Evolutionary conservation across 495 filamentous ascomycete species (phyloP).

Genomic region (Hypoxylon cercidicola): DNA sequence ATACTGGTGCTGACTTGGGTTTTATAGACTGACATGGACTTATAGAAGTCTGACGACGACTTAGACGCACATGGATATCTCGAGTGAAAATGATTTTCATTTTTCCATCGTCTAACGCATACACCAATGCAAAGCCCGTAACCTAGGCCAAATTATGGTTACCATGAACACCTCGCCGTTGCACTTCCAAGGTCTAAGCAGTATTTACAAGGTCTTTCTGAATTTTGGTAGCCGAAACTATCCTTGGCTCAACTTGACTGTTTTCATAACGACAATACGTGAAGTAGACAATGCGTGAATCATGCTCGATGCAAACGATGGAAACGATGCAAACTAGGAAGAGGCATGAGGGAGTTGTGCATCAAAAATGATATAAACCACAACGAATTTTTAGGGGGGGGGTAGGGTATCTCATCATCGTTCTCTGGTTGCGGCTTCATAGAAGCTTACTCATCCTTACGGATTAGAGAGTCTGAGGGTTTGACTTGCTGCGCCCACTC

Average conservation of each 20-base stretch:
- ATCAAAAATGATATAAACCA: constrained; percentile 22
- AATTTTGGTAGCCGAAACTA: constrained; percentile 22
- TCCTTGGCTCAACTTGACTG: constrained; percentile 17
- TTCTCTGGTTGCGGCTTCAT: constrained; percentile 8
- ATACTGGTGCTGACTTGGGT: too few species aligned
- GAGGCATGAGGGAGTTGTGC: constrained; percentile 8
- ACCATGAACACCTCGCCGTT: constrained; percentile 26
- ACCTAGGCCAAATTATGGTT: constrained; percentile 20
- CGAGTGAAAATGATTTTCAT: constrained; percentile 13
- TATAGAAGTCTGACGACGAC: too few species aligned
- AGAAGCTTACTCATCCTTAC: constrained; percentile 38
- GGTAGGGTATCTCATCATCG: constrained; percentile 44
- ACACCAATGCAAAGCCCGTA: constrained; percentile 14
- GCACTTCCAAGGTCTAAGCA: constrained; percentile 20
- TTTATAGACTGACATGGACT: too few species aligned
- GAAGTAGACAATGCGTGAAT: constrained; percentile 29
- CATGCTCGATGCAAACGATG: constrained; percentile 29
- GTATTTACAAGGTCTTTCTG: constrained; percentile 38
- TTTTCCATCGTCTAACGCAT: constrained; percentile 18
- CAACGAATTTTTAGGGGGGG: constrained; percentile 30
- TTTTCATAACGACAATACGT: constrained; percentile 24
- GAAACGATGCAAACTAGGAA: constrained; percentile 8
- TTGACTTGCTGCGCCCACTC: constrained; percentile 78
- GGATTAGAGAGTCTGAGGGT: constrained; percentile 55
- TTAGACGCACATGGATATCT: neutral